Percentiles rank a stretch among this genome's conserved stretches.
phyloP scores from a whole-genome alignment of 148 eudicot species.

The Camellia granthamiana region DNA sequence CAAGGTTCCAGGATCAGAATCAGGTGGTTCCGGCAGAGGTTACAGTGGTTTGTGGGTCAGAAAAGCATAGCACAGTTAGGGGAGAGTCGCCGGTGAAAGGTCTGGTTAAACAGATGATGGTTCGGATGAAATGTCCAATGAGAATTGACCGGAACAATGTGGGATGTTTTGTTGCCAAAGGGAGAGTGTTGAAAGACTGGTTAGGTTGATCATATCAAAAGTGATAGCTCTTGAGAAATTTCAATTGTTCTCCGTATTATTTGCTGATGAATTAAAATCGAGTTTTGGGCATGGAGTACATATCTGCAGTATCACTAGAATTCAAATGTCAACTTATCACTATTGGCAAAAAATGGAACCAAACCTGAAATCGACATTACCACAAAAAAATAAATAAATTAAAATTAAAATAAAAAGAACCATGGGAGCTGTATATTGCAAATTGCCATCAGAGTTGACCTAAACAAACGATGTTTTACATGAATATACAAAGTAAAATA shows the following conservation, averaged over 20 bases:
- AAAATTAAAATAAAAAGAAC: background rate
- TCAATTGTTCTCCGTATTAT: too few relatives aligned
- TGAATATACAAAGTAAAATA: background rate
- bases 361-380: background rate
- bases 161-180: conserved; percentile 80
- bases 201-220: conserved; percentile 21
- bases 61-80: conserved; percentile 63
- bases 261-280: too few relatives aligned
- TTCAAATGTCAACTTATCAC: background rate
- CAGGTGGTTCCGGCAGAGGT: conserved; percentile 45
- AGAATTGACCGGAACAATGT: conserved; percentile 69
- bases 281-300: background rate
- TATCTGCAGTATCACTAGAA: background rate
- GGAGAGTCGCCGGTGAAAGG: conserved; percentile 67
- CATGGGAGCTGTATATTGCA: background rate
- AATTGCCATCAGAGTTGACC: background rate
- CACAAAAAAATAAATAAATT: background rate
- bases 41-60: conserved; percentile 63
- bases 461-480: background rate
- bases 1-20: conserved; percentile 36
- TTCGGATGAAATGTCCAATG: conserved; percentile 52
- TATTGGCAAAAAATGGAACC: background rate
- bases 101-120: conserved; percentile 57
- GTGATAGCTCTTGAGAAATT: background rate
- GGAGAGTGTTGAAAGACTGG: conserved; percentile 60